These are phyloP conservation scores for Chrysoporthe deuterocubensis DNA, from an alignment of 2,329 filamentous ascomycete genomes.

Conservation along the genomic window DNA sequence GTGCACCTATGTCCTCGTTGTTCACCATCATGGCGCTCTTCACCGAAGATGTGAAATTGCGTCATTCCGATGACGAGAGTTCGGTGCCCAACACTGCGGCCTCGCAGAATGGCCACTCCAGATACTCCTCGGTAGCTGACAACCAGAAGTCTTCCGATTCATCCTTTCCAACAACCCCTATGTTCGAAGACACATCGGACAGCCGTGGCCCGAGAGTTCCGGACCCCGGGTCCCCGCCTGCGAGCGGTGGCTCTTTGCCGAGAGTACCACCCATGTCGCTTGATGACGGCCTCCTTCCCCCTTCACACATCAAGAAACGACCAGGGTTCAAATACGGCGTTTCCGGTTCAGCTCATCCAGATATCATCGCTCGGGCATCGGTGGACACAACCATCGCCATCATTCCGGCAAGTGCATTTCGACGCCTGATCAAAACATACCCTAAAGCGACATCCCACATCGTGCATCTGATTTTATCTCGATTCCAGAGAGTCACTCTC, in stretches of 20 bases:
- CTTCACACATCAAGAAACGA: conserved; percentile 37
- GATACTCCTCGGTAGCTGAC: conserved; percentile 36
- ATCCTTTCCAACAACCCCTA: conserved; percentile 45
- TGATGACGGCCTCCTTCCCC: conserved; percentile 47
- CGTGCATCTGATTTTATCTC: conserved; percentile 93
- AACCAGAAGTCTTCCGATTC: conserved; percentile 39
- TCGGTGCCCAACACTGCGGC: conserved; percentile 36
- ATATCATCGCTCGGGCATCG: conserved; percentile 94
- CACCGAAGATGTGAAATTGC: conserved; percentile 88
- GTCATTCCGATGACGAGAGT: conserved; percentile 68
- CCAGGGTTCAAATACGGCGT: conserved; percentile 50
- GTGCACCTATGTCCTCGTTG: conserved; percentile 95
- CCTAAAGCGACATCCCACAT: conserved; percentile 97
- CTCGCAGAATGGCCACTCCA: conserved; percentile 37
- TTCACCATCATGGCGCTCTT: conserved; percentile 98
- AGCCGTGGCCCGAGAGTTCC: conserved; percentile 31
- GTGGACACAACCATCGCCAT: conserved; percentile 98
- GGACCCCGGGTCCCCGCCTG: conserved; percentile 37
- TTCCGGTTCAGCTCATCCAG: conserved; percentile 85
- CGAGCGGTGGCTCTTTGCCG: conserved; percentile 49
- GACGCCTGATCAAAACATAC: conserved; percentile 88
- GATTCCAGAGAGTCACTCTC: conserved; percentile 91
- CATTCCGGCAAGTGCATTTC: conserved; percentile 94
- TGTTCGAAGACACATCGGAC: conserved; percentile 38
- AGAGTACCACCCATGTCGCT: conserved; percentile 77